Evolutionary conservation across 2,329 filamentous ascomycete species (phyloP).

Genomic region (Aspergillus fijiensis): DNA sequence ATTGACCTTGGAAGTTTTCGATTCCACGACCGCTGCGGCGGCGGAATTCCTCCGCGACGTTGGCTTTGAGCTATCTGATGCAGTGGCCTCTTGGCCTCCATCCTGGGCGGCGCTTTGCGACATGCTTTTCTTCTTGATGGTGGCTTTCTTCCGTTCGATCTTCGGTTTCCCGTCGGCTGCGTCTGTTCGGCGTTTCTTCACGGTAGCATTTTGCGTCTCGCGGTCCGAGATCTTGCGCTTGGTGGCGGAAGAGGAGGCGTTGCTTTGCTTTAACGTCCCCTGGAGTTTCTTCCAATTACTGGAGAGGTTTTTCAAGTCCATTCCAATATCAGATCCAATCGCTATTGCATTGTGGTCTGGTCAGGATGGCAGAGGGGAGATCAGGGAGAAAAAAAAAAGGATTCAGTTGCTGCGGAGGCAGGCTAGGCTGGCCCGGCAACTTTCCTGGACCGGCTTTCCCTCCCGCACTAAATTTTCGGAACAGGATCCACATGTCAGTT

Average conservation of each 20-base stretch:
- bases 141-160: conserved; percentile 19
- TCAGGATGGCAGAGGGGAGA: conserved; percentile 1
- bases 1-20: conserved; percentile 56
- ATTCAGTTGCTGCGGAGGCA: conserved; percentile 21
- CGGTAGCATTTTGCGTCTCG: conserved; percentile 29
- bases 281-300: conserved; percentile 54
- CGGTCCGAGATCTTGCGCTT: conserved; percentile 38
- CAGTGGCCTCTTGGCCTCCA: conserved; percentile 50
- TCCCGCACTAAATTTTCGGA: conserved; percentile 21
- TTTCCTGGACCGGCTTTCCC: conserved; percentile 7
- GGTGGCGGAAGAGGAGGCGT: conserved; percentile 17
- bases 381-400: conserved; percentile 15
- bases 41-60: conserved; percentile 63
- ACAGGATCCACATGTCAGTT: conserved; percentile 15
- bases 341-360: conserved; percentile 25
- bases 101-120: conserved; percentile 20
- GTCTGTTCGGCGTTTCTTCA: conserved; percentile 36
- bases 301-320: conserved; percentile 48
- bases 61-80: conserved; percentile 61
- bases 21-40: conserved; percentile 49
- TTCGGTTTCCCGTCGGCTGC: conserved; percentile 24
- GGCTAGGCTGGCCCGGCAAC: conserved; percentile 11
- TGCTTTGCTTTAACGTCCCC: conserved; percentile 42
- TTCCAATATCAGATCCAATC: conserved; percentile 24
- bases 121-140: conserved; percentile 36